phyloP scores from a whole-genome alignment of 805 yeast species.

The Saturnispora besseyi region DNA sequence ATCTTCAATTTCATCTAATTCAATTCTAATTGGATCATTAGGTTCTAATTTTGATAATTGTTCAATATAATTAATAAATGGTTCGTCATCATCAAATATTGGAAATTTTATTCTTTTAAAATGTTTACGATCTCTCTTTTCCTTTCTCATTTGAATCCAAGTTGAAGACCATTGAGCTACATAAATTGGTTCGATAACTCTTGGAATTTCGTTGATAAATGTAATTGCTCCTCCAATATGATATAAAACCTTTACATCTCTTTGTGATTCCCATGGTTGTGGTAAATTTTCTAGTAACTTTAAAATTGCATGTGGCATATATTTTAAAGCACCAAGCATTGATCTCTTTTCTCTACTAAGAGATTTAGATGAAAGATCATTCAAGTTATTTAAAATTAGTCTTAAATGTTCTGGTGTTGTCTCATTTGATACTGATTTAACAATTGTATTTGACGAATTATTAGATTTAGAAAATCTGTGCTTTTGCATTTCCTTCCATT shows the following conservation, averaged over 20 bases:
- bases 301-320: slow-evolving; percentile 89
- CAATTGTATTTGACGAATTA: slow-evolving; percentile 30
- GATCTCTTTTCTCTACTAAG: slow-evolving; percentile 80
- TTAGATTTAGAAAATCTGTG: slow-evolving; percentile 36
- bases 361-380: slow-evolving; percentile 71
- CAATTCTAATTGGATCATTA: slow-evolving; percentile 59
- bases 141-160: slow-evolving; percentile 91
- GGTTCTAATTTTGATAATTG: slow-evolving; percentile 67
- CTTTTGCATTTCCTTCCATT: slow-evolving; percentile 62
- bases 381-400: slow-evolving; percentile 73
- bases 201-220: slow-evolving; percentile 84
- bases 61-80: slow-evolving; percentile 77
- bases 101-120: slow-evolving; percentile 92
- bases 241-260: slow-evolving; percentile 81
- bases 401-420: slow-evolving; percentile 94
- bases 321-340: slow-evolving; percentile 83
- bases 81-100: slow-evolving; percentile 96
- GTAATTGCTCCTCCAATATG: slow-evolving; percentile 93
- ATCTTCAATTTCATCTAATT: slow-evolving; percentile 58
- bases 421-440: slow-evolving; percentile 48
- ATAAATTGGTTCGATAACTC: slow-evolving; percentile 87
- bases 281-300: slow-evolving; percentile 94
- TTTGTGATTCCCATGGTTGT: slow-evolving; percentile 91
- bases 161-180: slow-evolving; percentile 91
- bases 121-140: slow-evolving; percentile 81